phyloP scores from a whole-genome alignment of 768 basidiomycete species.

The Mycena maculata region DNA sequence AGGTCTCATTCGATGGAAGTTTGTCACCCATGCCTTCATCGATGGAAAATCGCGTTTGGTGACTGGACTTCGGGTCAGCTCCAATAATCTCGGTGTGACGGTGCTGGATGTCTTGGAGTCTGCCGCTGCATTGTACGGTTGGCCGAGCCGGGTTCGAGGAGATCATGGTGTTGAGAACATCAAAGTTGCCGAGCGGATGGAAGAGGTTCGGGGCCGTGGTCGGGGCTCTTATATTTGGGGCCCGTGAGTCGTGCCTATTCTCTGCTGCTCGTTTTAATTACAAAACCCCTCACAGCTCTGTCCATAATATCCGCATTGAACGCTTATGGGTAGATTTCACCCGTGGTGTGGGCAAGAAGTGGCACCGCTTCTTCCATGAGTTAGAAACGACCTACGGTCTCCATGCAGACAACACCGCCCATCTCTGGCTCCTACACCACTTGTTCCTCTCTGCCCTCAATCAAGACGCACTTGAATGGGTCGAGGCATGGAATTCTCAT shows the following conservation, averaged over 20 bases:
- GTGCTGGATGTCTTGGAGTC: slow-evolving; percentile 48
- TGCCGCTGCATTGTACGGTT: slow-evolving; percentile 38
- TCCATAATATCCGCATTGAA: slow-evolving; percentile 55
- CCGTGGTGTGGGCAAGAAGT: slow-evolving; percentile 46
- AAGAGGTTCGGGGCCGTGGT: slow-evolving; percentile 27
- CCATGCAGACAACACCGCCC: slow-evolving; percentile 28
- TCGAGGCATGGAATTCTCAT: slow-evolving; percentile 45
- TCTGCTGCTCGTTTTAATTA: not conserved
- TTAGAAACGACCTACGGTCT: slow-evolving; percentile 47
- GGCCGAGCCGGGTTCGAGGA: slow-evolving; percentile 47
- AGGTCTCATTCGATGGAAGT: slow-evolving; percentile 49
- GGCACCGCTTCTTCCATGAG: slow-evolving; percentile 50
- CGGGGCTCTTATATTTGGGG: slow-evolving; percentile 53
- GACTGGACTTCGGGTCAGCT: slow-evolving; percentile 45
- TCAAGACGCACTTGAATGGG: slow-evolving; percentile 41
- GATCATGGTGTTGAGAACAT: slow-evolving; percentile 57
- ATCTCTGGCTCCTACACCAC: not conserved
- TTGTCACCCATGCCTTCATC: slow-evolving; percentile 51
- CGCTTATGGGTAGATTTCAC: slow-evolving; percentile 55
- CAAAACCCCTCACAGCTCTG: slow-evolving; percentile 36
- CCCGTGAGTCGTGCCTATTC: slow-evolving; percentile 31
- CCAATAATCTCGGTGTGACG: slow-evolving; percentile 52
- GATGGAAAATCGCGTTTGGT: slow-evolving; percentile 47
- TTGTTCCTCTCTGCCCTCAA: slow-evolving; percentile 42
- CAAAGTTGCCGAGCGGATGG: slow-evolving; percentile 47